Evolutionary conservation across 345 rosid species (phyloP), one percentile per base, ranked within the genome.

Genomic region (Turritis glabra): DNA sequence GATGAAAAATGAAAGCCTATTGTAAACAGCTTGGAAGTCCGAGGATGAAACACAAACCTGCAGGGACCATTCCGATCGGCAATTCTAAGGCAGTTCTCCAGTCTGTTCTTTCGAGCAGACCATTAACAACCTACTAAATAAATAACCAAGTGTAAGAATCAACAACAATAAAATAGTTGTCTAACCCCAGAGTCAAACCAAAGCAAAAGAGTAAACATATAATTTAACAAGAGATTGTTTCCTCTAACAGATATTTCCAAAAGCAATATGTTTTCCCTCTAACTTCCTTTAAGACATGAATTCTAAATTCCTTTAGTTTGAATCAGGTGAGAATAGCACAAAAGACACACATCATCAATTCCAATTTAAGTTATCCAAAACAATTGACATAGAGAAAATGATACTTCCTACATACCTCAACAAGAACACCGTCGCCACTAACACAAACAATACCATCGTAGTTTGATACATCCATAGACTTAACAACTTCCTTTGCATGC

Each of bases 381-480:
- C 51, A 46, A 46, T 17, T n/a, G 22, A 52, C 4, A 53, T 0
- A 21, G 46, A 50, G 69, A 30, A 33, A 67, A 17, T 1, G 14
- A 33, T 14, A 50, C 30, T 55, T 57, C 13, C 26, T 21, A 60
- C 33, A 63, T 76, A 95, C 99, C 97, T 95, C 99, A 68, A 87
- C 99, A 73, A 92, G 97, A 8, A 90, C 62, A 40, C 99, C 99
- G 38, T 95, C 97, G 26, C 99, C 99, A 17, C 99, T 95, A 23
- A 92, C 93, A 74, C 99, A 92, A 75, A 92, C 97, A 77, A 95
- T 84, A 27, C 97, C 99, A 71, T 95, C 97, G 43, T 85, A 95
- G 47, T 80, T 79, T 1, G 85, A 69, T 35, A 87, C 67, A 82
- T 92, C 96, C 86, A 90, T 59, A 10, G 81, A 57, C 32, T 35